A percentile compares a stretch with the other conserved stretches of the same genome.
Conservation (phyloP, 176 grass and related monocot species). For the Otatea glauca region DNA sequence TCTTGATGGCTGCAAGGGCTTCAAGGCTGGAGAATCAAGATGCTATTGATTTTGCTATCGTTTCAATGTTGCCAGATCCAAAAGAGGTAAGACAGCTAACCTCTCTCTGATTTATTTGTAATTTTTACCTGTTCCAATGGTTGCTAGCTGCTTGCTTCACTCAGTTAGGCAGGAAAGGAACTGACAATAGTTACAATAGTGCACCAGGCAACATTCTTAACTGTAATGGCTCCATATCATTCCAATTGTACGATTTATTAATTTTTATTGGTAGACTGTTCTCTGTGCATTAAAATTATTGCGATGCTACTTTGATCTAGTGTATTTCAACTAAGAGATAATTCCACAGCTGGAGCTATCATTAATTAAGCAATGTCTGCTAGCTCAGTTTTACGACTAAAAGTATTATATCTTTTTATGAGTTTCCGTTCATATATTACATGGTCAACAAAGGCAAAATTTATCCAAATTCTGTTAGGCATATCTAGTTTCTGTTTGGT, state of each 20-base stretch:
- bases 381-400: constrained; percentile 13
- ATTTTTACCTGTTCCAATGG: neutral
- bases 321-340: constrained; percentile 8
- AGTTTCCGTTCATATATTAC: constrained; percentile 1
- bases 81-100: constrained; percentile 60
- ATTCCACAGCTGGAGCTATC: neutral
- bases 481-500: constrained; percentile 7
- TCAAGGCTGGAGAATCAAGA: constrained; percentile 78
- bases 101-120: constrained; percentile 20
- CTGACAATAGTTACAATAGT: neutral
- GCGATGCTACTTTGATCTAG: constrained; percentile 1
- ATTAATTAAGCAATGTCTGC: constrained; percentile 3
- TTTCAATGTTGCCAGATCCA: constrained; percentile 66
- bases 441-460: neutral
- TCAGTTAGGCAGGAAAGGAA: constrained; percentile 25
- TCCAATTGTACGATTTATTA: neutral
- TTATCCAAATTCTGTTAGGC: constrained; percentile 4
- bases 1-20: constrained; percentile 76
- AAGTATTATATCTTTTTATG: neutral
- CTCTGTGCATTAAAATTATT: constrained; percentile 9
- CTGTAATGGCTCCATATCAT: neutral
- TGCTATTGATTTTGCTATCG: constrained; percentile 80
- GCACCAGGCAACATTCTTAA: constrained; percentile 14
- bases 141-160: constrained; percentile 24
- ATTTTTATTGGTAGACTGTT: neutral